These are phyloP conservation scores for Fusarium nisikadoi DNA, from an alignment of 2,329 filamentous ascomycete genomes.

Conservation along the genomic window DNA sequence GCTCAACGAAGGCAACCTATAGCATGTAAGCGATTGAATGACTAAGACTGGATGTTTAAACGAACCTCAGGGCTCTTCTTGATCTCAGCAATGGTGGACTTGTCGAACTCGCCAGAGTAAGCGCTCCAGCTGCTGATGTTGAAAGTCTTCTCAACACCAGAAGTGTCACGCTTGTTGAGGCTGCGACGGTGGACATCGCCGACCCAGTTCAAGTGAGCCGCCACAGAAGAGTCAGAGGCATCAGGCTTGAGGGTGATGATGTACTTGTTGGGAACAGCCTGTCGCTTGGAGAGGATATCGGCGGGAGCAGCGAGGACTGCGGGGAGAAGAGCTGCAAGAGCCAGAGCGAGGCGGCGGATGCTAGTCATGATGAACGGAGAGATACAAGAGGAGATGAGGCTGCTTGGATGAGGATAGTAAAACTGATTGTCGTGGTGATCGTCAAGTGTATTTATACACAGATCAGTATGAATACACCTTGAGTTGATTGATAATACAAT, in stretches of 20 bases:
- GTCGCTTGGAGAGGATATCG: conserved; percentile 10
- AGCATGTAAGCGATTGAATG: background rate
- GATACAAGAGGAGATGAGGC: conserved; percentile 4
- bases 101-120: conserved; percentile 57
- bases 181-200: conserved; percentile 64
- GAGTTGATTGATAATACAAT: background rate
- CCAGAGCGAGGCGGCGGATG: conserved; percentile 47
- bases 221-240: conserved; percentile 55
- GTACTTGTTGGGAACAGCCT: conserved; percentile 52
- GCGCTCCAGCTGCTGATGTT: conserved; percentile 49
- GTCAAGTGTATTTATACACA: conserved; percentile 31
- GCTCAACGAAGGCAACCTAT: conserved; percentile 41
- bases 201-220: conserved; percentile 60
- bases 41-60: background rate
- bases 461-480: background rate
- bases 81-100: conserved; percentile 53
- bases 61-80: conserved; percentile 54
- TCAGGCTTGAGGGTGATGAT: conserved; percentile 70
- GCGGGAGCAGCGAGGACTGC: conserved; percentile 43
- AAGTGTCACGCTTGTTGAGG: conserved; percentile 58
- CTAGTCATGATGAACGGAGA: conserved; percentile 42
- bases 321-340: conserved; percentile 48
- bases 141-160: conserved; percentile 46
- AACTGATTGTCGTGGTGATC: background rate
- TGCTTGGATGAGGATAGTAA: conserved; percentile 25